Base-by-base conservation (phyloP, 1,284 basidiomycete species). In the Coriolopsis trogii region DNA sequence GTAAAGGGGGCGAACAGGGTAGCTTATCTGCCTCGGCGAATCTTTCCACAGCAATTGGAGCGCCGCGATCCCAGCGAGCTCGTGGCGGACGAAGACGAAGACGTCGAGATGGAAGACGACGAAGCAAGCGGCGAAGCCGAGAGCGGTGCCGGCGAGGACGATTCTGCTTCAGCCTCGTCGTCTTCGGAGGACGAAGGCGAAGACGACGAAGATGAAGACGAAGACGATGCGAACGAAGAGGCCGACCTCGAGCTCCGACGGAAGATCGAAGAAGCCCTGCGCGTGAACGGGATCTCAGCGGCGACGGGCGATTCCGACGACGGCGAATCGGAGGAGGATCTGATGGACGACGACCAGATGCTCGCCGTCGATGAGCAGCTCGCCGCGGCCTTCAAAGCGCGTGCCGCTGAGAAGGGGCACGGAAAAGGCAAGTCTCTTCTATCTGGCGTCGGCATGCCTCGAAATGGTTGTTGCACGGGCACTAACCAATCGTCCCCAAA, bases 281-380 rank as follows among this genome's bases (percentile, higher is more conserved):
- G 85, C 47, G 83, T 85, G 16, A 87, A 85, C 56, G 90, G 89
- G 3, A 75, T 91, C 50, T 81, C 81, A 40, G 78, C 81, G 6
- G 77, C 74, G 4, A 76, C 76, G 15, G 79, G 73, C 3, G 76
- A 79, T 25, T 75, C 69, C 13, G 74, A 72, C 26, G 73, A 74
- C 7, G n/a, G n/a, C n/a, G 69, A 70, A 34, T 73, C 73, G 1
- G 75, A 89, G 26, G 86, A 89, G 61, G 88, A 90, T 38, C 74
- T 87, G 23, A 89, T 95, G 85, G 90, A 95, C 65, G 96, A 98
- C 66, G 95, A 98, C 39, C 93, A 98, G 73, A 99, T 98, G 96
- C 86, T 98, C 78, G 89, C 90, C 41, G 83, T 98, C 37, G 96
- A 99, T 66, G 91, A 93, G 55, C 92, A 97, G 66, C 82, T 99